phyloP scores from a whole-genome alignment of 2,329 filamentous ascomycete species.

The Colletotrichum godetiae region DNA sequence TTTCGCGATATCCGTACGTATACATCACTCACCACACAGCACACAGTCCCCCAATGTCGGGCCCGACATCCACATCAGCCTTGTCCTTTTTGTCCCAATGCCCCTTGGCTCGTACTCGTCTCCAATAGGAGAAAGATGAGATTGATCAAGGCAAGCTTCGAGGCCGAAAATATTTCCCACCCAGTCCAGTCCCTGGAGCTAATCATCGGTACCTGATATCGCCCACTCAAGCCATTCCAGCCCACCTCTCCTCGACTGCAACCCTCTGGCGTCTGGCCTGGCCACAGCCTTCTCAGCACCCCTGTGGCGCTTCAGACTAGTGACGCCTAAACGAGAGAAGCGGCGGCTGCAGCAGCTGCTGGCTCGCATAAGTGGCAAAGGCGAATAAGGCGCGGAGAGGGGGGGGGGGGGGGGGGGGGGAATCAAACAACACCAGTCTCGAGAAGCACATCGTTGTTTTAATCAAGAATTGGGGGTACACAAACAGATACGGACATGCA shows the following conservation, averaged over 20 bases:
- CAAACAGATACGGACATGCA: not conserved
- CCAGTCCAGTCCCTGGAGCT: not conserved
- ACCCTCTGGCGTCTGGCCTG: conserved; percentile 17
- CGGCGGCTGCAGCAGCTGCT: conserved; percentile 12
- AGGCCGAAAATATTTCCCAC: conserved; percentile 4
- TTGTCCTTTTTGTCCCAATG: not conserved
- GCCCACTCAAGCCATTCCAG: conserved; percentile 14
- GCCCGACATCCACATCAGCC: not conserved
- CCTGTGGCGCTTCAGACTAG: conserved; percentile 33
- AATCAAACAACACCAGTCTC: conserved; percentile 26
- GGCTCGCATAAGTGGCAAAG: conserved; percentile 1
- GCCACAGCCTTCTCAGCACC: conserved; percentile 30
- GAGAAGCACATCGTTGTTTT: conserved; percentile 10
- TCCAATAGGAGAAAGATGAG: not conserved
- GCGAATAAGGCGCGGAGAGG: conserved; percentile 7
- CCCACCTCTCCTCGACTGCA: conserved; percentile 15
- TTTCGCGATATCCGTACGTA: not conserved
- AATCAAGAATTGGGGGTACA: not conserved
- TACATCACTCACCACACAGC: not conserved
- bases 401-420: no score
- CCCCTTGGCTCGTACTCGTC: conserved; percentile 16
- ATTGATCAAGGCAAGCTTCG: not conserved
- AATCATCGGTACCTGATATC: not conserved
- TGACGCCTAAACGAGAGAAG: conserved; percentile 26
- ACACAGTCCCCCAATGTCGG: no score